phyloP scores from a whole-genome alignment of 1,284 basidiomycete genomes.

The Testicularia cyperi region DNA sequence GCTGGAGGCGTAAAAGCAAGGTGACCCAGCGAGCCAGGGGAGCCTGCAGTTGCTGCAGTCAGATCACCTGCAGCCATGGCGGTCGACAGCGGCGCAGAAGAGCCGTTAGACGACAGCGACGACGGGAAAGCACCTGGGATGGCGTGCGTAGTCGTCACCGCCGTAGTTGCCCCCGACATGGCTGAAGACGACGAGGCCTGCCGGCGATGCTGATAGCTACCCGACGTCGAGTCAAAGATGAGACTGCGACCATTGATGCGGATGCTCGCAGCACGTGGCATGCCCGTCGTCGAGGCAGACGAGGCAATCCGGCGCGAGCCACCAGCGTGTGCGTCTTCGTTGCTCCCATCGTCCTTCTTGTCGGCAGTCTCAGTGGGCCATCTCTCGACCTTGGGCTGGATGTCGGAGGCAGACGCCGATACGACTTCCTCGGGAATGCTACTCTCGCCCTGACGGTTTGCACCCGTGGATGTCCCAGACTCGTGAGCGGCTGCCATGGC shows the following conservation, averaged over 20 bases:
- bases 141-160: slow-evolving; percentile 18
- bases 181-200: slow-evolving; percentile 15
- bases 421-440: no score
- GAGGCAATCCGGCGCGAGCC: slow-evolving; percentile 5
- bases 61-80: not conserved
- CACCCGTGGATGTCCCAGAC: no score
- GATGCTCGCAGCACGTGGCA: slow-evolving; percentile 9
- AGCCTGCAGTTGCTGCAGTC: no score
- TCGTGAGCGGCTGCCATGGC: not conserved
- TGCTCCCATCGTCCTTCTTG: slow-evolving; percentile 7
- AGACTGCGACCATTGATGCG: slow-evolving; percentile 37
- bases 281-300: slow-evolving; percentile 2
- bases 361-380: slow-evolving; percentile 17
- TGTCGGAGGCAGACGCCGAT: no score
- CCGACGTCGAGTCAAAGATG: slow-evolving; percentile 12
- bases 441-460: no score
- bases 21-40: no score
- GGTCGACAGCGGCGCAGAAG: slow-evolving; percentile 9
- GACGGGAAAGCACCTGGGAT: slow-evolving; percentile 33
- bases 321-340: no score
- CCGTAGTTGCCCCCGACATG: slow-evolving; percentile 8
- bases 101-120: slow-evolving; percentile 19
- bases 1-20: no score
- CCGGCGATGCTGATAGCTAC: slow-evolving; percentile 6
- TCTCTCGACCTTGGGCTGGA: slow-evolving; percentile 15